Evolutionary conservation across 768 basidiomycete species (phyloP).

Genomic region (Rhizopogon vulgaris): DNA sequence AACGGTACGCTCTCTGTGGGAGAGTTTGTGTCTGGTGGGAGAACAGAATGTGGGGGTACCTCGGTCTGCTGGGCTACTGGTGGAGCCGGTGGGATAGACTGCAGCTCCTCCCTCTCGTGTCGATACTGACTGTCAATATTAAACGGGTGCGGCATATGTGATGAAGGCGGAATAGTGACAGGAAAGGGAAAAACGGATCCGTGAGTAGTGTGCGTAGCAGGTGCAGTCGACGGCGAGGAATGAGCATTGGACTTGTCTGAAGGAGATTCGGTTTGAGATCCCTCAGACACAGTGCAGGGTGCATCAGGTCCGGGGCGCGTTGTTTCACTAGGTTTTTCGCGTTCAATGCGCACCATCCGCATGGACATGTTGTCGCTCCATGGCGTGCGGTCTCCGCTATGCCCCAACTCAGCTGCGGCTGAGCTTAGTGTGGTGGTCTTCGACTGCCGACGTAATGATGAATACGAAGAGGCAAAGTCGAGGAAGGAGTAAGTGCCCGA

Average conservation of each 20-base stretch:
- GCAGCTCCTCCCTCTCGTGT: background rate
- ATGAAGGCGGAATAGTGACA: constrained; percentile 38
- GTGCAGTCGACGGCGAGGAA: constrained; percentile 11
- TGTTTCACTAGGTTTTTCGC: constrained; percentile 10
- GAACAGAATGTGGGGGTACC: constrained; percentile 23
- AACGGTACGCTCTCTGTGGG: constrained; percentile 54
- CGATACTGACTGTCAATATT: constrained; percentile 12
- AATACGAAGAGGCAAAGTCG: constrained; percentile 22
- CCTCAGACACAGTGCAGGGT: constrained; percentile 25
- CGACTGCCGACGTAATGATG: constrained; percentile 18
- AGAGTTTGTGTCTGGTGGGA: constrained; percentile 32
- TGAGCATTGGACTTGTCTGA: constrained; percentile 17
- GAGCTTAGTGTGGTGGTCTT: constrained; percentile 23
- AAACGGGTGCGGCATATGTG: constrained; percentile 21
- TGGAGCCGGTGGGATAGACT: background rate
- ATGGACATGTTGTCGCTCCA: constrained; percentile 16
- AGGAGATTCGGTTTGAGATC: constrained; percentile 15
- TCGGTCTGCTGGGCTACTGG: constrained; percentile 20
- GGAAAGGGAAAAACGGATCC: constrained; percentile 39
- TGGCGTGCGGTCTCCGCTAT: constrained; percentile 5
- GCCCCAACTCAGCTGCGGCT: constrained; percentile 20
- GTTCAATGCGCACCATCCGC: constrained; percentile 12
- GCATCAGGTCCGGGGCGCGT: constrained; percentile 22
- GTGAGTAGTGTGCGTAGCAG: constrained; percentile 17
- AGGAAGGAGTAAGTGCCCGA: constrained; percentile 30